Conservation (phyloP, 2,329 filamentous ascomycete species). For the Chaetomium olivaceum region DNA sequence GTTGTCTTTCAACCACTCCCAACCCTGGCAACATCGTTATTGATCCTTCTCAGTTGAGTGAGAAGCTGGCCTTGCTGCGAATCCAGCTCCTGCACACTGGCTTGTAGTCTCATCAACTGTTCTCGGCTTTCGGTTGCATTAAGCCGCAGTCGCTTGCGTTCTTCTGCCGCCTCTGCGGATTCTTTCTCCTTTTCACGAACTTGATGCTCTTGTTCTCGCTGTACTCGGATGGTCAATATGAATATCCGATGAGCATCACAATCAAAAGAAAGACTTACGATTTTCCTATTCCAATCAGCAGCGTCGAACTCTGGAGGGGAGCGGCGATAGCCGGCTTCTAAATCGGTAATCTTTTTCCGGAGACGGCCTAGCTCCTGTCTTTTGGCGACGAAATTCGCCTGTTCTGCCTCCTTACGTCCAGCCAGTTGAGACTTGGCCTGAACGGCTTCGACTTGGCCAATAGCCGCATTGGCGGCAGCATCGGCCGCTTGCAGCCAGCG, state of each 20-base stretch:
- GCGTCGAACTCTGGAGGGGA: conserved; percentile 68
- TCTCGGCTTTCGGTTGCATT: conserved; percentile 43
- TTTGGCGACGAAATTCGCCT: conserved; percentile 49
- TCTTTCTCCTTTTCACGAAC: conserved; percentile 53
- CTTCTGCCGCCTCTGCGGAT: conserved; percentile 38
- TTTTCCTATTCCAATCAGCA: conserved; percentile 68
- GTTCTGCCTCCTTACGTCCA: conserved; percentile 54
- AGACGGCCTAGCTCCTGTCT: conserved; percentile 53
- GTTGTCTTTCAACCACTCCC: conserved; percentile 80
- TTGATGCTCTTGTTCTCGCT: conserved; percentile 63
- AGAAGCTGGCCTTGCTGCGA: conserved; percentile 76
- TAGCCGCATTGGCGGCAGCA: conserved; percentile 47
- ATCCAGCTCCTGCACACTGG: conserved; percentile 61
- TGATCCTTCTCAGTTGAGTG: conserved; percentile 60
- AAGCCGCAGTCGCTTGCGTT: conserved; percentile 39
- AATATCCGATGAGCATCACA: background rate
- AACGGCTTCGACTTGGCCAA: conserved; percentile 44
- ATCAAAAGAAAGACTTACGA: conserved; percentile 53
- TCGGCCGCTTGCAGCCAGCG: conserved; percentile 57
- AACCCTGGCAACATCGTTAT: conserved; percentile 68
- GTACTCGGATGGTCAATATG: conserved; percentile 32
- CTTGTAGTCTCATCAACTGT: conserved; percentile 43
- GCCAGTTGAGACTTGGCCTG: conserved; percentile 49
- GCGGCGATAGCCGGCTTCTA: conserved; percentile 65
- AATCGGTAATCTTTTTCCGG: conserved; percentile 58